A percentile compares a stretch with the other conserved stretches of the same genome.
Evolutionary conservation across 1,284 basidiomycete species (phyloP).

Genomic region (Vanrija pseudolonga): DNA sequence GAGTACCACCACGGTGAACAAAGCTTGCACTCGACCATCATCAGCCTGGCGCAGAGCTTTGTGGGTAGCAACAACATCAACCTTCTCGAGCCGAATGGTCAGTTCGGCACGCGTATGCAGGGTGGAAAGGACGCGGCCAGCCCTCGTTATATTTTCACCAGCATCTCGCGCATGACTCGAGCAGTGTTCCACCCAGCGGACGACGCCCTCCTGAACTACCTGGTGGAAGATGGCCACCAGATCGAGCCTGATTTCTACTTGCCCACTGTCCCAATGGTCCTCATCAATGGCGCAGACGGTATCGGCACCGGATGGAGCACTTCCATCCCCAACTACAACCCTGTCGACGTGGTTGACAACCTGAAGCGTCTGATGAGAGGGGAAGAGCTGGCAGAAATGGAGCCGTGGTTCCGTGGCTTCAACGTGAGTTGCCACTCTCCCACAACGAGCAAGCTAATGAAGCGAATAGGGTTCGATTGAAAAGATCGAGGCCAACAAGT

Average conservation of each 20-base stretch:
- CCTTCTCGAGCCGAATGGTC: slow-evolving; percentile 82
- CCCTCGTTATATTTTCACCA: slow-evolving; percentile 94
- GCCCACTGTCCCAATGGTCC: slow-evolving; percentile 80
- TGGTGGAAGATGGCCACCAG: slow-evolving; percentile 79
- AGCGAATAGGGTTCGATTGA: slow-evolving; percentile 70
- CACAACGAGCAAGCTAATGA: not conserved
- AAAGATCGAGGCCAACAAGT: slow-evolving; percentile 75
- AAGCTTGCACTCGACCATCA: slow-evolving; percentile 82
- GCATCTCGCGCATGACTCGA: slow-evolving; percentile 72
- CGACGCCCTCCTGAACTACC: slow-evolving; percentile 75
- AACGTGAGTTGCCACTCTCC: slow-evolving; percentile 36
- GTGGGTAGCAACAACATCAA: slow-evolving; percentile 97
- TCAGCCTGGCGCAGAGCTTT: slow-evolving; percentile 90
- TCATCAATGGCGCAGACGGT: slow-evolving; percentile 94
- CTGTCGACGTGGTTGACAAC: slow-evolving; percentile 83
- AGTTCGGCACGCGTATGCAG: slow-evolving; percentile 85
- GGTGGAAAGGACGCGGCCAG: slow-evolving; percentile 96
- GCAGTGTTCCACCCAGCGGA: slow-evolving; percentile 78
- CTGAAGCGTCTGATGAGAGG: slow-evolving; percentile 80
- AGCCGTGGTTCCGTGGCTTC: slow-evolving; percentile 97
- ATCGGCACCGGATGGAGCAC: slow-evolving; percentile 99
- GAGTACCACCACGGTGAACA: slow-evolving; percentile 96
- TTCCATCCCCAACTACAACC: slow-evolving; percentile 88
- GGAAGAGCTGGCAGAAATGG: slow-evolving; percentile 80
- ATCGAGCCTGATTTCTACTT: slow-evolving; percentile 97